Evolutionary conservation across 2,329 filamentous ascomycete genomes (phyloP), one percentile per base, ranked within the genome.

Genomic region (Aspergillus sclerotialis): DNA sequence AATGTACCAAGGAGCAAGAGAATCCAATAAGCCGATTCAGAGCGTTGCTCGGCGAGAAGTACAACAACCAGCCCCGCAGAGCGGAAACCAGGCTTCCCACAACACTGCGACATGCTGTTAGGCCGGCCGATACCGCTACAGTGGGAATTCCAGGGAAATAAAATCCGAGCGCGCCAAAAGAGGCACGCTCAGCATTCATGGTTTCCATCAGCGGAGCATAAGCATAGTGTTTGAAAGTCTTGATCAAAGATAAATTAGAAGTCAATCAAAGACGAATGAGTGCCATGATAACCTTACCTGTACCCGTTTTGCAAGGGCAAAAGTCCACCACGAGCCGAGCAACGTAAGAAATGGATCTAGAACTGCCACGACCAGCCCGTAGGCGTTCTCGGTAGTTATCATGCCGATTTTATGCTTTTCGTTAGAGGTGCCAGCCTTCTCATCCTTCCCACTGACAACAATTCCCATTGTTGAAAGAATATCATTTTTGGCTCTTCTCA

Each of bases 401-500:
- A 54, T 48, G 19, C 59, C 53, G 12, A 65, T 46, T 32, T 56
- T 60, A 37, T 63, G 51, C 39, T 57, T 52, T 39, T 65, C 62
- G 36, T 55, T 58, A 21, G 55, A 49, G n/a, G 49, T 45, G 35
- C 48, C 50, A 16, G 53, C 37, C 24, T 52, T 60, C 11, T 58
- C 53, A 43, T 63, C 55, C 40, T 64, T 59, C 37, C 60, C 53
- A 34, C 62, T 64, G 39, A 67, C 62, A 25, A 69, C 64, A 25
- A 70, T 63, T 3, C 68, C 67, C 56, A 70, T 67, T 7, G 64
- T 68, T 14, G 64, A 65, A 11, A 70, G 55, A 19, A 70, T 65
- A 40, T 71, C 68, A 54, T 72, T 72, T 40, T 70, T 68, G 1
- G 68, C 68, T 48, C 65, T 60, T 32, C 63, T 53, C 6, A 69